phyloP scores from a whole-genome alignment of 2,329 filamentous ascomycete species.

The Apiospora sp. region DNA sequence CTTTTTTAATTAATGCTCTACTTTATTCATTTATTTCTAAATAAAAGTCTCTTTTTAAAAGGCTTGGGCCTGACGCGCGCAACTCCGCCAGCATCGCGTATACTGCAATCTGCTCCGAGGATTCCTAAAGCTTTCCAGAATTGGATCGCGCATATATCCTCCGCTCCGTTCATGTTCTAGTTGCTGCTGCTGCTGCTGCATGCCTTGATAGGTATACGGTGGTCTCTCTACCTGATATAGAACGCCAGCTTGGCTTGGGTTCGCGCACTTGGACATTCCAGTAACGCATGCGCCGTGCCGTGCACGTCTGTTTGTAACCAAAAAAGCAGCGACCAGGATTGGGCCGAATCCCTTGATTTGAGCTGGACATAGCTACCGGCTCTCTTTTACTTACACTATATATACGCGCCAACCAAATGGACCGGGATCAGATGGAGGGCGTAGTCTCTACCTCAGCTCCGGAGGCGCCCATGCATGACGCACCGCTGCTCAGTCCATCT shows the following conservation, averaged over 20 bases:
- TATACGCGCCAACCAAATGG: background rate
- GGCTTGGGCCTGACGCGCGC: background rate
- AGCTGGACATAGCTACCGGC: background rate
- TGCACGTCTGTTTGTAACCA: background rate
- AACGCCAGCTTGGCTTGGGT: background rate
- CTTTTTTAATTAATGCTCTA: constrained; percentile 12
- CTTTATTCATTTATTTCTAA: constrained; percentile 17
- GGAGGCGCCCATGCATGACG: constrained; percentile 12
- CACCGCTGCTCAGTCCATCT: constrained; percentile 14
- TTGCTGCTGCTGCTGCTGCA: background rate
- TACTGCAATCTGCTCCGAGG: background rate
- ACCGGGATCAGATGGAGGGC: background rate
- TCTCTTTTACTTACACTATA: background rate
- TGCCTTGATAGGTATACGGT: background rate
- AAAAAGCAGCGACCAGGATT: background rate
- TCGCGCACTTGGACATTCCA: background rate
- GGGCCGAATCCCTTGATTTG: background rate
- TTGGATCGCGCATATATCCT: background rate
- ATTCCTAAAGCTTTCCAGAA: background rate
- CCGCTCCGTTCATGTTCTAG: constrained; percentile 5
- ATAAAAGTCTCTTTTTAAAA: constrained; percentile 5
- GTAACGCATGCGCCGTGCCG: background rate
- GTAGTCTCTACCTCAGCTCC: background rate
- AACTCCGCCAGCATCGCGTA: background rate
- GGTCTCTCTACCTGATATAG: background rate